These are phyloP conservation scores for Petunia axillaris DNA, from an alignment of 257 asterid genomes.

Conservation along the genomic window DNA sequence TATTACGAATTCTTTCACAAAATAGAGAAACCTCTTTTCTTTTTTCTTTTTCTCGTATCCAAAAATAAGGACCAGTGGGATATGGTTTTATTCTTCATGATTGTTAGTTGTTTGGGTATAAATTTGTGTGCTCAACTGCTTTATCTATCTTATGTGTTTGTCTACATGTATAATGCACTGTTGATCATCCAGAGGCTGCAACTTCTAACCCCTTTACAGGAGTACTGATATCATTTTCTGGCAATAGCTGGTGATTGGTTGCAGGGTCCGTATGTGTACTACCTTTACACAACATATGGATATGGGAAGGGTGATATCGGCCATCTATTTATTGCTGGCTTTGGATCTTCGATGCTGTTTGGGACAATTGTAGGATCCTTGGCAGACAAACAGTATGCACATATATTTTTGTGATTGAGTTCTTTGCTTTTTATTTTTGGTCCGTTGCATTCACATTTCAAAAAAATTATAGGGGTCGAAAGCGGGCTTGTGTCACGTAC, in stretches of 20 bases:
- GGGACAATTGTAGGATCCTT: conserved; percentile 66
- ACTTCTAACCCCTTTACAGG: not conserved
- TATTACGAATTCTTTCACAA: no score
- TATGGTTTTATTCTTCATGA: no score
- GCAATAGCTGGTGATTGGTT: conserved; percentile 59
- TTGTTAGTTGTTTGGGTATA: no score
- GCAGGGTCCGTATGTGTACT: conserved; percentile 65
- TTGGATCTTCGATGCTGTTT: conserved; percentile 63
- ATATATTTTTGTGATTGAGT: not conserved
- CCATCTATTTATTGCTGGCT: conserved; percentile 61
- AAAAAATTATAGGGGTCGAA: conserved; percentile 70
- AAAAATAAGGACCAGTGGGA: no score
- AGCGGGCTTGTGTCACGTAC: conserved; percentile 93
- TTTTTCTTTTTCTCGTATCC: no score
- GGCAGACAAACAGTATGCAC: conserved; percentile 56
- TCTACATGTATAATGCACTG: not conserved
- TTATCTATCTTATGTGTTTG: not conserved
- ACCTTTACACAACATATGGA: conserved; percentile 58
- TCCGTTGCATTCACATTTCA: not conserved
- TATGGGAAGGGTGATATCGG: conserved; percentile 58
- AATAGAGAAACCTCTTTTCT: no score
- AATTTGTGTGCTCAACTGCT: not conserved
- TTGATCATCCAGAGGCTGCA: not conserved
- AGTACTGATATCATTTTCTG: conserved; percentile 21
- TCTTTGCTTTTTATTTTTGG: conserved; percentile 19